Conservation (phyloP, 78 protist genomes). For the Dictyostelium intermedium region DNA sequence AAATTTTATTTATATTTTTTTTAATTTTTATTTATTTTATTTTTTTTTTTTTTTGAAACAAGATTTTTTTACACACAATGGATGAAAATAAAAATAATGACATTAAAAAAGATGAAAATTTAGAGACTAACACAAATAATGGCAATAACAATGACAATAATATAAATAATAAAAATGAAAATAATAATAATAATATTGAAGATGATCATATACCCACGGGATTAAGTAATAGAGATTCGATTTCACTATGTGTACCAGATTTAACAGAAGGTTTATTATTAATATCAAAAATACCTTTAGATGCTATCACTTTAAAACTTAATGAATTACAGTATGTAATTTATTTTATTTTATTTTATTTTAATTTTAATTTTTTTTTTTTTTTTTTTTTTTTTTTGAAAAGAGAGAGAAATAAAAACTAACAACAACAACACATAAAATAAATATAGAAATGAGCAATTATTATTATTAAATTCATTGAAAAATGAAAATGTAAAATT, state of each 20-base stretch:
- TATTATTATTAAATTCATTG: slow-evolving; percentile 1
- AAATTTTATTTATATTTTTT: neutral
- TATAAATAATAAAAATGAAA: neutral
- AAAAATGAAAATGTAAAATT: slow-evolving; percentile 61
- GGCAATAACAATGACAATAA: neutral
- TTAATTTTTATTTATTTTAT: neutral
- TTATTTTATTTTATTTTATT: no score
- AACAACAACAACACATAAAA: neutral
- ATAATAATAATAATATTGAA: neutral
- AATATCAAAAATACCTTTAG: slow-evolving; percentile 45
- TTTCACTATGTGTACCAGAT: slow-evolving; percentile 41
- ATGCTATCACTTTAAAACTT: slow-evolving; percentile 53
- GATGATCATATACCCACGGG: neutral
- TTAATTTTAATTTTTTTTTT: no score
- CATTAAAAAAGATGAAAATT: neutral
- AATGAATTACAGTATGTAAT: slow-evolving; percentile 44
- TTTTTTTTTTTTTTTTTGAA: neutral
- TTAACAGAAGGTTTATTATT: slow-evolving; percentile 59
- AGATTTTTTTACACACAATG: neutral
- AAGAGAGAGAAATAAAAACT: neutral
- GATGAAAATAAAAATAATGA: neutral
- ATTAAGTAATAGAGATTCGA: slow-evolving; percentile 6
- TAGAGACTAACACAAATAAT: neutral
- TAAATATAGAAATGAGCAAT: slow-evolving; percentile 38
- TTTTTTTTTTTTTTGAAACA: neutral